phyloP scores from a whole-genome alignment of 768 basidiomycete genomes.

The Trametes cingulata region DNA sequence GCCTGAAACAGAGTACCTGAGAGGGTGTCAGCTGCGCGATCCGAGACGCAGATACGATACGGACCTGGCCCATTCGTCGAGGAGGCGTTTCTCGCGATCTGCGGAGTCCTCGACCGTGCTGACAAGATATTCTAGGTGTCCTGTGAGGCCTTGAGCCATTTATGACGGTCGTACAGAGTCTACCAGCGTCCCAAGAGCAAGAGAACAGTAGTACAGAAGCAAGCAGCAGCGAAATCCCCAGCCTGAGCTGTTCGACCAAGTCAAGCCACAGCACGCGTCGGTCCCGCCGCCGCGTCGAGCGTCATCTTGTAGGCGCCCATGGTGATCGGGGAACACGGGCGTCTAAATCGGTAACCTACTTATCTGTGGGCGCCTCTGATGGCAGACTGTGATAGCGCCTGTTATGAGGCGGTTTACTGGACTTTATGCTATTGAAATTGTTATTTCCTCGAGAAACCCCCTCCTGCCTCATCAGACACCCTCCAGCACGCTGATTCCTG shows the following conservation, averaged over 20 bases:
- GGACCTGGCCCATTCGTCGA: slow-evolving; percentile 32
- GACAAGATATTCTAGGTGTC: slow-evolving; percentile 24
- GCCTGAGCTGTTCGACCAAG: not conserved
- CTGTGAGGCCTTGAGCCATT: slow-evolving; percentile 6
- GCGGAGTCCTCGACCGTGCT: slow-evolving; percentile 24
- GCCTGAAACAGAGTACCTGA: not conserved
- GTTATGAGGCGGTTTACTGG: too few relatives aligned
- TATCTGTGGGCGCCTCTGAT: not conserved
- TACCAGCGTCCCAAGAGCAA: not conserved
- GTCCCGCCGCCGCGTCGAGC: not conserved
- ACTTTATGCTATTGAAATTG: too few relatives aligned
- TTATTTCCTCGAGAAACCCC: too few relatives aligned
- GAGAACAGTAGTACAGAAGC: not conserved
- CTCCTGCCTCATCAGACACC: too few relatives aligned
- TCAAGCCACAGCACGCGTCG: not conserved
- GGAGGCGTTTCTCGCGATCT: slow-evolving; percentile 27
- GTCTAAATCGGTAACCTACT: not conserved
- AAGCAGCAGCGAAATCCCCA: too few relatives aligned
- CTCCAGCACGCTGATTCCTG: too few relatives aligned
- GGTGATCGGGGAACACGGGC: not conserved
- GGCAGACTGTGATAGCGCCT: not conserved
- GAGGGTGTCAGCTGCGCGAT: not conserved
- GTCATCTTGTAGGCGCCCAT: slow-evolving; percentile 2
- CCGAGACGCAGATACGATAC: not conserved
- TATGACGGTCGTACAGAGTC: not conserved